These are phyloP conservation scores for Drechslera avenae DNA, from an alignment of 2,329 filamentous ascomycete species.

Conservation along the genomic window DNA sequence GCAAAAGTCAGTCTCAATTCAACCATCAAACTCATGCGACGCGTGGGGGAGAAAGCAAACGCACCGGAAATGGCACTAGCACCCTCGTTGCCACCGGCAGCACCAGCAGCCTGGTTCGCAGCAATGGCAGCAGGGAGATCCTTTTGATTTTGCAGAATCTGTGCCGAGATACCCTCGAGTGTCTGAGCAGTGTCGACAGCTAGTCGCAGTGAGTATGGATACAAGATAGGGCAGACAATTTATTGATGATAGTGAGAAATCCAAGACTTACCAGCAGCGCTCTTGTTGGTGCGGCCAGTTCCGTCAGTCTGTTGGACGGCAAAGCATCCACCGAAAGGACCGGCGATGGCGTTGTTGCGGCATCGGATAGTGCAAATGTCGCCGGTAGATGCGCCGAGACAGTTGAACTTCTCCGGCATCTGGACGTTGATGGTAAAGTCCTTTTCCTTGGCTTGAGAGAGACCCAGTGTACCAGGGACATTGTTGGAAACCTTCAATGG, in stretches of 20 bases:
- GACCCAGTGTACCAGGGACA: constrained; percentile 62
- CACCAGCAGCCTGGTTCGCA: constrained; percentile 54
- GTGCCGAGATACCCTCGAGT: constrained; percentile 53
- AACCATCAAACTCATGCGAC: constrained; percentile 20
- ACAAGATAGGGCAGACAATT: constrained; percentile 10
- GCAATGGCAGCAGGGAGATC: constrained; percentile 57
- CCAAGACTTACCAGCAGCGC: constrained; percentile 35
- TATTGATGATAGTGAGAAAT: constrained; percentile 1
- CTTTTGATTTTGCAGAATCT: constrained; percentile 58
- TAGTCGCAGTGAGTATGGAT: constrained; percentile 32
- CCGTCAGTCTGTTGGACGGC: constrained; percentile 62
- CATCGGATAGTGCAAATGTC: constrained; percentile 68
- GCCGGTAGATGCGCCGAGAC: constrained; percentile 59
- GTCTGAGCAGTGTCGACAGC: constrained; percentile 55
- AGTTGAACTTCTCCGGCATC: constrained; percentile 61
- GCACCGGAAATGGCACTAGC: constrained; percentile 50
- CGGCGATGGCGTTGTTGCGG: constrained; percentile 64
- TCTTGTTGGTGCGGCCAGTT: constrained; percentile 30
- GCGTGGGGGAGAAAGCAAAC: constrained; percentile 23
- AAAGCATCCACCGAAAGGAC: constrained; percentile 67
- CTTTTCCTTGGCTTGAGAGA: constrained; percentile 61
- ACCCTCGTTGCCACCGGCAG: constrained; percentile 43
- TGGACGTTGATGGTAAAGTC: constrained; percentile 64
- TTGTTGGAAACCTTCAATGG: constrained; percentile 63
- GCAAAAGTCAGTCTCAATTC: constrained; percentile 10